Evolutionary conservation across 2,329 filamentous ascomycete genomes (phyloP), one percentile per base, ranked within the genome.

Genomic region (Aspergillus sp.): DNA sequence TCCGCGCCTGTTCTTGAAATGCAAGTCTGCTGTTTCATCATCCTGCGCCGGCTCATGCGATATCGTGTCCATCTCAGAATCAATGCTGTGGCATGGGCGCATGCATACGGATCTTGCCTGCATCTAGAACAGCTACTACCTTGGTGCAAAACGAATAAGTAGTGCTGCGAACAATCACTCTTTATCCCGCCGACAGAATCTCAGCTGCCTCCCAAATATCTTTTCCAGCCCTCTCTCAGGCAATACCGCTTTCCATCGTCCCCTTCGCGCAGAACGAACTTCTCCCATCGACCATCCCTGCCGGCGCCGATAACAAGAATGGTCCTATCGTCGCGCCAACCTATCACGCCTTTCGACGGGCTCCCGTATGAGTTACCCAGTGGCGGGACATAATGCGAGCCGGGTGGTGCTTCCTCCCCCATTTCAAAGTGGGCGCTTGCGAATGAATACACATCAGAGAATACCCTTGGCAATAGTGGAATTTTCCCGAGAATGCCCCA

Each of bases 391-490:
- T 78, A 72, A 62, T 78, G 68, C 59, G 79, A 72, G 47, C 73
- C 67, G 3, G 68, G 66, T 13, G 80, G 72, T 27, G 83, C 80
- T 69, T 96, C 92, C 32, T 95, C 89, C 3, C 91, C 91, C 39
- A 92, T 88, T 68, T 95, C 89, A 68, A 98, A 98, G 36, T 88
- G 87, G 3, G 86, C 85, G 42, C 88, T 91, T 3, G 91, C 85
- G 69, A 94, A 93, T 0, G 91, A 96, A 74, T 97, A 96, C 8
- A 89, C 84, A 66, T 98, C 95, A 1, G 91, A 94, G 73, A 98
- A 96, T 30, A 95, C 84, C 44, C 90, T 86, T 1, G 95, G 95
- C 66, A 97, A 86, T 58, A 96, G 81, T 0, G 93, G 93, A 6
- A 97, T 85, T 70, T 88, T 93, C 63, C 90, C 88, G 5, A 97